phyloP scores from a whole-genome alignment of 2,329 filamentous ascomycete species.

The Botrytis sinoallii region DNA sequence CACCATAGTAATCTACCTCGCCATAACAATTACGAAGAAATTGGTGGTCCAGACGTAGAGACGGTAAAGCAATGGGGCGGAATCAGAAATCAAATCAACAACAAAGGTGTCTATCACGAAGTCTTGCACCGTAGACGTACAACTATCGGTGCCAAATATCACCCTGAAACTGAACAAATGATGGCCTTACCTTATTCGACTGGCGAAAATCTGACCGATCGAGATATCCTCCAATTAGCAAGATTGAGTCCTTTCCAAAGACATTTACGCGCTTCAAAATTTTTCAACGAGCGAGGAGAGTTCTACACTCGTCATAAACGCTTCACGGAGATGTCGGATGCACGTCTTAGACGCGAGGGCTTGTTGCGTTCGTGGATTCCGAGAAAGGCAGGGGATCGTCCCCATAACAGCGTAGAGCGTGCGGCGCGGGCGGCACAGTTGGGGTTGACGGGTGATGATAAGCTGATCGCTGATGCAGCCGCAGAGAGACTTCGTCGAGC shows the following conservation, averaged over 20 bases:
- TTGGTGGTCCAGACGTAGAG: background rate
- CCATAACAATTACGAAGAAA: background rate
- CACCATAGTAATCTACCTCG: background rate
- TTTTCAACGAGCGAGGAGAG: background rate
- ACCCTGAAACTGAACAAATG: background rate
- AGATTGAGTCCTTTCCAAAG: background rate
- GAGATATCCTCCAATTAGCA: background rate
- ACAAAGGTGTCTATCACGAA: background rate
- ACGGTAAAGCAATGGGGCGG: background rate
- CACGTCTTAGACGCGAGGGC: background rate
- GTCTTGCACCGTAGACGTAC: too few species aligned
- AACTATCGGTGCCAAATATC: background rate
- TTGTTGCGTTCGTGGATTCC: background rate
- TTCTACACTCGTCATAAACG: background rate
- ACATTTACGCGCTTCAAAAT: background rate
- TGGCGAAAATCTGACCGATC: background rate
- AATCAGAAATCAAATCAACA: background rate
- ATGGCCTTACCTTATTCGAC: background rate
- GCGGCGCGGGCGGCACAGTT: background rate
- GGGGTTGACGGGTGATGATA: background rate
- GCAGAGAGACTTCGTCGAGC: slow-evolving; percentile 3
- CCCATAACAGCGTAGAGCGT: background rate
- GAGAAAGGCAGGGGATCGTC: background rate
- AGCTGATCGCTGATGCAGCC: background rate
- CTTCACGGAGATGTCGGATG: background rate